phyloP scores from a whole-genome alignment of 2,329 filamentous ascomycete genomes.

The Penicillium psychrosexuale region DNA sequence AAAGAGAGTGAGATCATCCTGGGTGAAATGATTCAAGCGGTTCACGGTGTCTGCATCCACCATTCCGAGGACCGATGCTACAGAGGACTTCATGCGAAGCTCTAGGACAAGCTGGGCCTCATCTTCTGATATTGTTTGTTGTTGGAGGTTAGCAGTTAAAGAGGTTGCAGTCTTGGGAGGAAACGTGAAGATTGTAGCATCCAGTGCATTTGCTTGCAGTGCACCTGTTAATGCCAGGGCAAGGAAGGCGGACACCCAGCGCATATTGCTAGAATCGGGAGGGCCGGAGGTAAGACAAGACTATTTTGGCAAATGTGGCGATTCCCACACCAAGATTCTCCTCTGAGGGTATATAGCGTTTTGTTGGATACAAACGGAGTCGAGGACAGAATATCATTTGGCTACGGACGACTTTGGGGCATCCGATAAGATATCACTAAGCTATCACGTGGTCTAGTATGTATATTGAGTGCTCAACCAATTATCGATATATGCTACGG shows the following conservation, averaged over 20 bases:
- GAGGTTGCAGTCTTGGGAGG: constrained; percentile 12
- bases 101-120: constrained; percentile 40
- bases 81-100: constrained; percentile 50
- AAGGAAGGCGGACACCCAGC: constrained; percentile 26
- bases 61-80: constrained; percentile 43
- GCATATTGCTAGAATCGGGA: constrained; percentile 24
- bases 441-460: background rate
- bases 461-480: background rate
- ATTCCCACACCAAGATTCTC: background rate
- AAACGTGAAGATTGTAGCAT: constrained; percentile 36
- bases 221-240: constrained; percentile 25
- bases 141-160: background rate
- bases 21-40: constrained; percentile 61
- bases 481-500: background rate
- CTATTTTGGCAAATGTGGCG: background rate
- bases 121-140: constrained; percentile 25
- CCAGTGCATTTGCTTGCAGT: constrained; percentile 28
- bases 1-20: constrained; percentile 53
- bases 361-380: background rate
- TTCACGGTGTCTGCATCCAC: constrained; percentile 52
- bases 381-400: background rate
- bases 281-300: background rate
- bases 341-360: background rate
- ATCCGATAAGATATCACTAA: constrained; percentile 9
- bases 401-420: background rate